phyloP scores from a whole-genome alignment of 1,284 basidiomycete genomes.

The Marasmius oreades region DNA sequence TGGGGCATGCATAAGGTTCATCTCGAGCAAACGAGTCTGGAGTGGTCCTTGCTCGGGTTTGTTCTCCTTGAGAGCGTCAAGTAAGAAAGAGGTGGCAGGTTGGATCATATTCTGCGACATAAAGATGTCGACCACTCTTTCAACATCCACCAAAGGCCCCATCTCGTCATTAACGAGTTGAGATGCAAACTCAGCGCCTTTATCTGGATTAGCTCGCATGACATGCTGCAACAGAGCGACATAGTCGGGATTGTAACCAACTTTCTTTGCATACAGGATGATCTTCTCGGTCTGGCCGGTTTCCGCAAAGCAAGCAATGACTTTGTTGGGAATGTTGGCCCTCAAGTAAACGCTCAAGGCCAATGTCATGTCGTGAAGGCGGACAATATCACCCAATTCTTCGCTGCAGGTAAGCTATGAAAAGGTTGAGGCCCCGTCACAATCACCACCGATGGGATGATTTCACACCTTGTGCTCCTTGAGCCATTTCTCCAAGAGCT shows the following conservation, averaged over 20 bases:
- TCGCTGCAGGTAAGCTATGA: slow-evolving; percentile 92
- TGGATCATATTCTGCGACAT: slow-evolving; percentile 99
- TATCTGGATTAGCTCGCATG: slow-evolving; percentile 96
- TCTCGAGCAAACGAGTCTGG: slow-evolving; percentile 96
- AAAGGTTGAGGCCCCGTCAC: neutral
- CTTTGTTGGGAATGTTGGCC: slow-evolving; percentile 98
- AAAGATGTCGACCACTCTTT: slow-evolving; percentile 96
- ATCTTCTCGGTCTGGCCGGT: slow-evolving; percentile 99
- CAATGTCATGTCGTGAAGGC: slow-evolving; percentile 94
- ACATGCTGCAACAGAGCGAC: slow-evolving; percentile 94
- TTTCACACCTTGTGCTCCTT: slow-evolving; percentile 92
- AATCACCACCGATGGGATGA: neutral
- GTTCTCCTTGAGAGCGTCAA: slow-evolving; percentile 99
- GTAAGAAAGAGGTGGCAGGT: slow-evolving; percentile 96
- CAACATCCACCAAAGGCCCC: slow-evolving; percentile 92
- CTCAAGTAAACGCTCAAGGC: slow-evolving; percentile 98
- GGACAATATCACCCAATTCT: slow-evolving; percentile 97
- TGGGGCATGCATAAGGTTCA: slow-evolving; percentile 97
- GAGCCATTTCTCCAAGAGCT: slow-evolving; percentile 98
- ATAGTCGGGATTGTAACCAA: slow-evolving; percentile 94
- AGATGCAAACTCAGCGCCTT: slow-evolving; percentile 97
- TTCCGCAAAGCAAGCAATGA: slow-evolving; percentile 98
- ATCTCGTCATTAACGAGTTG: slow-evolving; percentile 92
- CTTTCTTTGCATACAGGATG: slow-evolving; percentile 96
- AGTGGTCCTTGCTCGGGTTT: slow-evolving; percentile 95